Percentiles rank a stretch among this genome's conserved stretches.
Conservation (phyloP, 106 monocot genomes). For the Allium fistulosum region DNA sequence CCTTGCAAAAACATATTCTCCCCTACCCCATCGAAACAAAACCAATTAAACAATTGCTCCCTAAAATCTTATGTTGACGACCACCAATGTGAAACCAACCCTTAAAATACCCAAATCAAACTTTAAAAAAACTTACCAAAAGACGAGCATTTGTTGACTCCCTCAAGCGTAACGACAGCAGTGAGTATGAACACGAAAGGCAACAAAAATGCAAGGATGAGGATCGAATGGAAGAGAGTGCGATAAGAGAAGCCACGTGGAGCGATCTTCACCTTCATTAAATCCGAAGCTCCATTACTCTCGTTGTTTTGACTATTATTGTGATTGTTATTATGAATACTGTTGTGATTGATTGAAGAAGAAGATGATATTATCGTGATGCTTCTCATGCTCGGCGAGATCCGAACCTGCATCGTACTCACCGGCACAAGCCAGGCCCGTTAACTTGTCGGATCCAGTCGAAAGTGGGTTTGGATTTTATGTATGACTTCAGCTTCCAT, state of each 20-base stretch:
- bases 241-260: constrained; percentile 48
- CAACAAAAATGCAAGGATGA: constrained; percentile 45
- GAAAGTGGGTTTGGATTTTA: background rate
- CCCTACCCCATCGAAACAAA: no score
- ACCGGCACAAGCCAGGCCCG: background rate
- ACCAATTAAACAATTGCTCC: no score
- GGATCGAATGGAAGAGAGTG: constrained; percentile 51
- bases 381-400: constrained; percentile 70
- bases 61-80: background rate
- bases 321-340: background rate
- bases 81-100: background rate
- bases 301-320: constrained; percentile 1
- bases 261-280: constrained; percentile 71
- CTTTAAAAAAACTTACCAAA: constrained; percentile 26
- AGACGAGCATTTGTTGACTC: constrained; percentile 63
- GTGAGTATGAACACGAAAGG: constrained; percentile 69
- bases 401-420: constrained; percentile 48
- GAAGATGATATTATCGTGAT: constrained; percentile 40
- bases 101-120: background rate
- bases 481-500: no score
- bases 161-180: constrained; percentile 59
- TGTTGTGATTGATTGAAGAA: background rate
- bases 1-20: no score
- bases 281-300: constrained; percentile 56
- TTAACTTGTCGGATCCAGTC: constrained; percentile 1